Base-by-base conservation (phyloP, 202 grass and related monocot species). In the Cymbopogon flexuosus region DNA sequence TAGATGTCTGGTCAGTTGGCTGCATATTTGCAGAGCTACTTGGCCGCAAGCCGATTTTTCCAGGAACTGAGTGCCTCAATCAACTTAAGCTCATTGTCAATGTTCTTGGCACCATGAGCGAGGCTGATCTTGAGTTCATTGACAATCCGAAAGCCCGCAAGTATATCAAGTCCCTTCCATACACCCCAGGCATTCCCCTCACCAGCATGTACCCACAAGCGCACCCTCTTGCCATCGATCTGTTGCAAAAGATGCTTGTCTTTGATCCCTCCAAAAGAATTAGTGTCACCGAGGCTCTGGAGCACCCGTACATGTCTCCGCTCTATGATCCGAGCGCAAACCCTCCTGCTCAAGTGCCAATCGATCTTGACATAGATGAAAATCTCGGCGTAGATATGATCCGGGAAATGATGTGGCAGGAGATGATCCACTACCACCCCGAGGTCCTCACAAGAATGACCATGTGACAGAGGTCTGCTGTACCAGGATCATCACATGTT, bases 1-100 rank as follows among this genome's bases (percentile, higher is more conserved):
- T 97, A 57, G 94, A 97, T 78, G 87, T 97, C 35, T 97, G 91
- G 94, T 94, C 94, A 0, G 94, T 94, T 12, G 87, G 91, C 24
- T 94, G 91, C 76, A 94, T 94, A 63, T 91, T 94, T 83, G 91
- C 91, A 18, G 91, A 94, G 85, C 83, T 94, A 23, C 91, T 94
- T 82, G 91, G 91, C 42, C 88, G 88, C 76, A 89, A 91, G 54
- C 86, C 91, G 0, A 94, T 94, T 31, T 94, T 94, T 60, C 88
- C 83, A 34, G 88, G 88, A 73, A 87, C 91, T 0, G 88, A 91
- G 33, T 91, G 83, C 72, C 91, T 94, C 3, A 89, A 89, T 22
- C 88, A 94, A 34, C 88, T 94, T 14, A 91, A 89, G 80, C 88
- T 88, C 51, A 91, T 94, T 64, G 69, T 89, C 27, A 91, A 82